These are phyloP conservation scores for Eucalyptus virginea DNA, from an alignment of 345 rosid genomes.

Conservation along the genomic window DNA sequence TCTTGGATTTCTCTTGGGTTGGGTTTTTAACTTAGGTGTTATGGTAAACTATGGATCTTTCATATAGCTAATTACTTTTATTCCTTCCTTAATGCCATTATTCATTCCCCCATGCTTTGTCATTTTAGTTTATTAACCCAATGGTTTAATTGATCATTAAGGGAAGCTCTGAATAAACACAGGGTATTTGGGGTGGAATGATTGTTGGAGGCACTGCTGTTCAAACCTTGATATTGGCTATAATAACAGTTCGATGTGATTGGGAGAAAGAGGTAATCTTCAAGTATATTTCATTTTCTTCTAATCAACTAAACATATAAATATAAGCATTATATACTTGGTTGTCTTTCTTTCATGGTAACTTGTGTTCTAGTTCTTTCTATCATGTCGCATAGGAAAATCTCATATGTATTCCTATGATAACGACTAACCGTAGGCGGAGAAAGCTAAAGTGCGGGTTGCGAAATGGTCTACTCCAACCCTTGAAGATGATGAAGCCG, in stretches of 20 bases:
- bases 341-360: not conserved
- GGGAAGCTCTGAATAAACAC: not conserved
- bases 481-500: not conserved
- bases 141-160: not conserved
- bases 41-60: constrained; percentile 8
- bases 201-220: constrained; percentile 8
- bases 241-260: constrained; percentile 27
- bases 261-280: not conserved
- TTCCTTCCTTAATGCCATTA: not conserved
- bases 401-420: not conserved
- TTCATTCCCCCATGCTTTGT: not conserved
- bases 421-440: not conserved
- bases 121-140: not conserved
- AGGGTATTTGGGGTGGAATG: constrained; percentile 92
- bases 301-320: not conserved
- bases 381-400: not conserved
- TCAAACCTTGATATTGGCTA: constrained; percentile 40
- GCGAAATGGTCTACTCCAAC: not conserved
- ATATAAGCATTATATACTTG: not conserved
- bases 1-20: constrained; percentile 58
- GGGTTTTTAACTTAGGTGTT: constrained; percentile 44
- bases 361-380: not conserved
- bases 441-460: not conserved
- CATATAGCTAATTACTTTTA: not conserved
- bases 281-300: not conserved